phyloP scores from a whole-genome alignment of 768 basidiomycete species.

The Hericium erinaceus region DNA sequence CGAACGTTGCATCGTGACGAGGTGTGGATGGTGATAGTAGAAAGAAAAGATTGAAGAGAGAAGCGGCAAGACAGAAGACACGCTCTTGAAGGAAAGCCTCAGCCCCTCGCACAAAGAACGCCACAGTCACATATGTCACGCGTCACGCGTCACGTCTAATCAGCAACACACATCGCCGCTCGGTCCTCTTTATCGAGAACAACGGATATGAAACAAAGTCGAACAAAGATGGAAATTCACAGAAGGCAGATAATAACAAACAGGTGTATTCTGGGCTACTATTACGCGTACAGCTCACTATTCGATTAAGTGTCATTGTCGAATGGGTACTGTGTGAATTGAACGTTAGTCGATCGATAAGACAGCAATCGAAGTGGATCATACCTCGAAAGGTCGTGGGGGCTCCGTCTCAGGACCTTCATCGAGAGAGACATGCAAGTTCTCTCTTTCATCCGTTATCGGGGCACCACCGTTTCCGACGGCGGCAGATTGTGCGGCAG shows the following conservation, averaged over 20 bases:
- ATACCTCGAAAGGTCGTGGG: constrained; percentile 78
- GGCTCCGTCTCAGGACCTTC: constrained; percentile 62
- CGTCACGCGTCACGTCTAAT: constrained; percentile 2
- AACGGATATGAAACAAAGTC: too few relatives aligned
- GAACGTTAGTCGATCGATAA: constrained; percentile 15
- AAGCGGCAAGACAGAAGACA: neutral
- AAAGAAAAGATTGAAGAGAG: constrained; percentile 1
- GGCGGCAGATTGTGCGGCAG: constrained; percentile 13
- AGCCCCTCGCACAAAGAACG: constrained; percentile 2
- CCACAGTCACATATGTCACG: neutral
- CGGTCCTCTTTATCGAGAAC: neutral
- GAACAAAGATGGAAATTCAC: neutral
- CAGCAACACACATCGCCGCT: constrained; percentile 5
- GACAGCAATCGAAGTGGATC: constrained; percentile 18
- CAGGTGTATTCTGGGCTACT: neutral
- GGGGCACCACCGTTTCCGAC: constrained; percentile 25
- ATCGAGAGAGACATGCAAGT: constrained; percentile 54
- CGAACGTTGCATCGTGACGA: constrained; percentile 9
- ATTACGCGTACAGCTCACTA: neutral
- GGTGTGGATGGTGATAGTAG: constrained; percentile 2
- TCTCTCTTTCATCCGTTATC: constrained; percentile 16
- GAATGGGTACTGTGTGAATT: constrained; percentile 56
- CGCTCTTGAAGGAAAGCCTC: constrained; percentile 6
- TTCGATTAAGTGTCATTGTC: constrained; percentile 47
- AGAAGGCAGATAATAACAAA: neutral